Evolutionary conservation across 257 asterid genomes (phyloP).

Genomic region (Jaltomata sinuosa): DNA sequence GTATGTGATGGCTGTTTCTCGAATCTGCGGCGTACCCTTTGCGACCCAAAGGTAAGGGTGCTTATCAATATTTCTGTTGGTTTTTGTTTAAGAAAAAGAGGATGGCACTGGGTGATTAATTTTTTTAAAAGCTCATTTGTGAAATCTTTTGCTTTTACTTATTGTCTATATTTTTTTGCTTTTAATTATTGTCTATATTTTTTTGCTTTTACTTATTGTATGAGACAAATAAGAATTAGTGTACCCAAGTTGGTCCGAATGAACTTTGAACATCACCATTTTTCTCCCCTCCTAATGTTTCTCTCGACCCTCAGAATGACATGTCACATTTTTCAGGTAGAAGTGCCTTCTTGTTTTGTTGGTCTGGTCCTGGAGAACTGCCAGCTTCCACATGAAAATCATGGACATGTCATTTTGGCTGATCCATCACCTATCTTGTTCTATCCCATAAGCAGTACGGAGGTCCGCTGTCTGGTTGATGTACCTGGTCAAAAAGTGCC

Average conservation of each 20-base stretch:
- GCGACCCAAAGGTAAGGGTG: constrained; percentile 48
- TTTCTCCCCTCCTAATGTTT: neutral
- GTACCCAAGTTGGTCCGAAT: neutral
- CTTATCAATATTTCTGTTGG: neutral
- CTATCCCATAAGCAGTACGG: constrained; percentile 50
- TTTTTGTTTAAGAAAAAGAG: neutral
- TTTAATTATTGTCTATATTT: too few relatives aligned
- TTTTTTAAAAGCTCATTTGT: neutral
- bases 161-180: neutral
- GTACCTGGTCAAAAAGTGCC: constrained; percentile 59
- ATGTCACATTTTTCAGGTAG: constrained; percentile 26
- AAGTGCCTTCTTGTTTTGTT: constrained; percentile 52
- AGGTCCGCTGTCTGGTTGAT: constrained; percentile 46
- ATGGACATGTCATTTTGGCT: constrained; percentile 48
- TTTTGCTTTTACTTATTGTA: neutral
- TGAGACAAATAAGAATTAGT: neutral
- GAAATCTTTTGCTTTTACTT: neutral
- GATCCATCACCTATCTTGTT: constrained; percentile 51
- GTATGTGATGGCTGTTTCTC: constrained; percentile 81
- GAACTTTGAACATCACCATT: neutral
- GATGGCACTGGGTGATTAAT: neutral
- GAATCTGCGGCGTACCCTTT: constrained; percentile 52
- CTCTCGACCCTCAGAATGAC: neutral
- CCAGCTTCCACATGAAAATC: constrained; percentile 40
- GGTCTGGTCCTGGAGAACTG: constrained; percentile 48